Evolutionary conservation across 2,329 filamentous ascomycete species (phyloP).

Genomic region (Chrysoporthe cubensis): DNA sequence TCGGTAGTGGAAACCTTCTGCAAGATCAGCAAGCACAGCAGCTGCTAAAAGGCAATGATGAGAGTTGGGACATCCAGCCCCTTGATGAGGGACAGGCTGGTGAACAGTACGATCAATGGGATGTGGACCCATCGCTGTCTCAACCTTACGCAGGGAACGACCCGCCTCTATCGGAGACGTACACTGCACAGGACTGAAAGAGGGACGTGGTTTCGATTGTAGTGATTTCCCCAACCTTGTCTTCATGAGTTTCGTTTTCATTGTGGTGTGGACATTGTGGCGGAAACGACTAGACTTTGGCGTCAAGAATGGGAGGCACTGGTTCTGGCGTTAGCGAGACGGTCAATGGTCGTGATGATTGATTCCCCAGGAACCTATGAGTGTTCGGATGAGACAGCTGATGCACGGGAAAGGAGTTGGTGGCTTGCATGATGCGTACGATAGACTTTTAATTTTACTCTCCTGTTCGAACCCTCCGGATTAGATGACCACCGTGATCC

Average conservation of each 20-base stretch:
- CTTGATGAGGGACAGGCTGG: slow-evolving; percentile 20
- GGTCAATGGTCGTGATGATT: slow-evolving; percentile 10
- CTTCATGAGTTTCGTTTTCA: neutral
- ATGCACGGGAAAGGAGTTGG: slow-evolving; percentile 18
- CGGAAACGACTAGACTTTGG: slow-evolving; percentile 14
- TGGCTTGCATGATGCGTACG: slow-evolving; percentile 20
- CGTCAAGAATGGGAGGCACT: slow-evolving; percentile 12
- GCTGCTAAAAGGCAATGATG: slow-evolving; percentile 13
- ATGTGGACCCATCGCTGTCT: slow-evolving; percentile 27
- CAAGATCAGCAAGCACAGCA: slow-evolving; percentile 20
- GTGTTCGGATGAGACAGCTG: slow-evolving; percentile 1
- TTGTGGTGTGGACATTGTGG: slow-evolving; percentile 6
- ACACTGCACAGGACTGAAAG: slow-evolving; percentile 24
- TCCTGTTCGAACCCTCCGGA: neutral
- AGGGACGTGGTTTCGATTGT: neutral
- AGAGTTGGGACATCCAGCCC: slow-evolving; percentile 27
- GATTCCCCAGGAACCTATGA: neutral
- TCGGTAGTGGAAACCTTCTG: slow-evolving; percentile 1
- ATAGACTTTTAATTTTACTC: slow-evolving; percentile 16
- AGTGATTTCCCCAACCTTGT: neutral
- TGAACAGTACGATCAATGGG: slow-evolving; percentile 24
- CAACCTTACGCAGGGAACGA: slow-evolving; percentile 19
- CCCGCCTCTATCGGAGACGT: slow-evolving; percentile 26
- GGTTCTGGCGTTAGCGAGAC: slow-evolving; percentile 1
- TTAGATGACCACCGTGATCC: neutral